A percentile compares a stretch with the other conserved stretches of the same genome.
phyloP scores from a whole-genome alignment of 169 alveolate genomes.

The Besnoitia besnoiti region DNA sequence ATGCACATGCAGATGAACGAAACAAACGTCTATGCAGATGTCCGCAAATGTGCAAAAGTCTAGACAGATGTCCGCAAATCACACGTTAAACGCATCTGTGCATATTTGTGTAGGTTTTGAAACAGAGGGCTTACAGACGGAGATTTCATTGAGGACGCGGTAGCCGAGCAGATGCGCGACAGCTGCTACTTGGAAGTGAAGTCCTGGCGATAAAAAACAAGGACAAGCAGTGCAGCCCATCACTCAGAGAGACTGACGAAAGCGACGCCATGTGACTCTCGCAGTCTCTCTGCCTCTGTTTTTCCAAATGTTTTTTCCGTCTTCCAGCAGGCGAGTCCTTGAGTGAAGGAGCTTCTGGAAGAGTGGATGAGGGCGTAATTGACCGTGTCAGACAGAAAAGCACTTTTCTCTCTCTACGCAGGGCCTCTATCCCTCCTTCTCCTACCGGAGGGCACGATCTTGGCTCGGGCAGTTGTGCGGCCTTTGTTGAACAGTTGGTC shows the following conservation, averaged over 20 bases:
- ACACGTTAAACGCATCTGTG: not conserved
- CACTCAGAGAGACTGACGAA: too few relatives aligned
- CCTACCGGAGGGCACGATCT: not conserved
- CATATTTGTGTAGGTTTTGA: not conserved
- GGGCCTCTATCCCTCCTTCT: not conserved
- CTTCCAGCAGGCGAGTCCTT: not conserved
- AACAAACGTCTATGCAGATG: not conserved
- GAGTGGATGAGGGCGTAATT: not conserved
- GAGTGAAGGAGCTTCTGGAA: not conserved
- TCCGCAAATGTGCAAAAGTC: not conserved
- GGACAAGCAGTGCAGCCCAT: too few relatives aligned
- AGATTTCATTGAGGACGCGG: slow-evolving; percentile 20
- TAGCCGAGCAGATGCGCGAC: slow-evolving; percentile 35
- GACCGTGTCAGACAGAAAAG: not conserved
- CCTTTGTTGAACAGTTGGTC: not conserved
- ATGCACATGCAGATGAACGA: too few relatives aligned
- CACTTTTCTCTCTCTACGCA: not conserved
- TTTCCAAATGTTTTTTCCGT: not conserved
- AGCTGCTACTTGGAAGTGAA: slow-evolving; percentile 29
- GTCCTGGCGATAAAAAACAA: not conserved
- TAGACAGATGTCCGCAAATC: too few relatives aligned
- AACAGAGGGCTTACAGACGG: slow-evolving; percentile 9
- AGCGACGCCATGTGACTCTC: not conserved
- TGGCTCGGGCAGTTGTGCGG: not conserved
- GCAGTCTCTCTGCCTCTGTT: not conserved